Base-by-base conservation (phyloP, 768 basidiomycete genomes). In the Candolleomyces aberdarensis region DNA sequence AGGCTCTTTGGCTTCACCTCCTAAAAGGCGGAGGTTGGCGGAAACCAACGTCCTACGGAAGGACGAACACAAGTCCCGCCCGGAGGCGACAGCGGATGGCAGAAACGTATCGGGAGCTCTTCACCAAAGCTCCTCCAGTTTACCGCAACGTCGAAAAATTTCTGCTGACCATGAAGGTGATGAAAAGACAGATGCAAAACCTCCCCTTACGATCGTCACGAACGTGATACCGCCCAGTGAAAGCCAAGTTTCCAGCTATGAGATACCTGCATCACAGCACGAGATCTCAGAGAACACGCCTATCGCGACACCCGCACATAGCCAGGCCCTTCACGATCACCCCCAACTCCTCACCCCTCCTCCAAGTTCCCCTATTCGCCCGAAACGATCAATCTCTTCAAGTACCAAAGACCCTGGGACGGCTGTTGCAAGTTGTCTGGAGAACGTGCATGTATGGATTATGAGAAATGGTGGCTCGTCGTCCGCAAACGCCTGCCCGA, bases 391-490 rank as follows among this genome's bases (percentile, higher is more conserved):
- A 26, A 51, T 3, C 14, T n/a, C 50, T 15, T 51, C 14, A 10
- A 22, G 9, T 51, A 20, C 15, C n/a, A 47, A 47, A 22, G 20
- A 44, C 15, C 19, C 26, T 13, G 51, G 52, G 52, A 36, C n/a
- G 11, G 19, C 7, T 46, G 43, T 22, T 46, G 39, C 19, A 20
- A 11, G 29, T 44, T 17, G 29, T 13, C 29, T 49, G 53, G 11
- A 56, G 1, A 65, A 66, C 31, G 61, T 69, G 2, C 56, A 72
- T 10, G 66, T 76, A 15, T 76, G 74, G 73, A 72, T 76, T 41
- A 50, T 56, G 63, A 52, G 56, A 49, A 26, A 14, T 56, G 54
- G 54, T 20, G 40, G 54, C 9, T 20, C 29, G 7, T 31, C 26
- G 20, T 56, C 54, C 3, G 26, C 62, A 4, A 48, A 36, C 11